Base-by-base conservation (phyloP, 148 eudicot genomes). In the Rhododendron williamsianum region DNA sequence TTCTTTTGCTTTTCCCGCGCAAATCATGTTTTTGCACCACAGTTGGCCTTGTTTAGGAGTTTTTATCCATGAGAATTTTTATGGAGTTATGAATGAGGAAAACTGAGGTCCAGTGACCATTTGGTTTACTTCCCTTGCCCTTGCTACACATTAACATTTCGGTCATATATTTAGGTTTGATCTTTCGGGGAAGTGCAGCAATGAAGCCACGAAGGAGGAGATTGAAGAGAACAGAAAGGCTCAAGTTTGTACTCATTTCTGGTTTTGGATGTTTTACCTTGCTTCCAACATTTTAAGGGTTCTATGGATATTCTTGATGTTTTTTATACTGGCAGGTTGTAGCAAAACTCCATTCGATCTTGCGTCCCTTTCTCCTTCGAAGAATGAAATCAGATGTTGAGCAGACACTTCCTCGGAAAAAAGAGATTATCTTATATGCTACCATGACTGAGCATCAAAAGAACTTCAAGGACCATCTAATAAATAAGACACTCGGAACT, bases 341-440 rank as follows among this genome's bases (percentile, higher is more conserved):
- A 83, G 93, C 94, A 76, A 97, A 97, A 89, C 96, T 97, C 83
- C 99, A 95, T 91, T 90, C 92, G 49, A 97, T 97, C 81, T 87
- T 97, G 91, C 96, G 98, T 30, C 99, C 99, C 21, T 97, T 97
- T 89, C 93, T 97, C 63, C 95, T 97, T 33, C 91, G 99, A 76
- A 93, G 99, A 90, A 86, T 95, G 98, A 97, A 95, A 87, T 81
- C 90, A 86, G 98, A 97, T 86, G 99, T 97, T 67, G 99, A 97
- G 86, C 90, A 72, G 51, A 84, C 89, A 87, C 98, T 97, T 79
- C 99, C 99, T 7, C 91, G 95, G 45, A 97, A 97, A 88, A 97
- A 97, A 82, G 99, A 97, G 90, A 97, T 94, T 83, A 93, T 97
- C 58, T 88, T 97, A 81, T 97, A 95, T 92, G 98, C 97, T 60